Evolutionary conservation across 2,329 filamentous ascomycete species (phyloP), one percentile per base, ranked within the genome.

Genomic region (Phaeosphaeria sp.): DNA sequence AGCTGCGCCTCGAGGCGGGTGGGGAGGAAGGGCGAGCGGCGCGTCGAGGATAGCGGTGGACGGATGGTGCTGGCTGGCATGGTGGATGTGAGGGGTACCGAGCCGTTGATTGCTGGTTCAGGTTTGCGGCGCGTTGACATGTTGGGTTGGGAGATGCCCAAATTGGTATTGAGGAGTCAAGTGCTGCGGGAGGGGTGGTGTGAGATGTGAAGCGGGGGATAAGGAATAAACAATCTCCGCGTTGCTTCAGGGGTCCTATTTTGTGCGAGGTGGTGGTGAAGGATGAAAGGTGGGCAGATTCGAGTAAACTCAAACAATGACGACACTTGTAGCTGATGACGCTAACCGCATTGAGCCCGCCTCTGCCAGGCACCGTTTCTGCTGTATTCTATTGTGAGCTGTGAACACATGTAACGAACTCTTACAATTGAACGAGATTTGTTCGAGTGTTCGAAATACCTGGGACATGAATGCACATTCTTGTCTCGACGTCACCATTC

Each of bases 1-100:
- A 89, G 80, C 55, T 86, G 68, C 22, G 83, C 78, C 73, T 96
- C 91, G 69, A 89, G 81, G 9, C 84, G 82, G 1, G 90, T 92
- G 4, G 90, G 91, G 2, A 92, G 82, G 77, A 85, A 87, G 2
- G 90, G 89, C 36, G 82, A 81, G 57, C 72, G 75, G 7, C 66
- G 60, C n/a, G 65, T 63, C 20, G 67, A 63, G 20, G 67, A 64
- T 17, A 66, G 72, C 23, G 62, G 62, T 7, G 60, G 50, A 21
- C 66, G 71, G 22, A 69, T 66, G n/a, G 68, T 65, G 39, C 60
- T 60, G 10, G 62, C 44, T 17, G 72, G 63, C 67, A 69, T 72
- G 44, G 60, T 63, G 21, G 67, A 59, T 52, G 68, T 69, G 52
- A 66, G 58, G 21, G 71, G 60, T 6, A 46, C 56, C 6, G 56